These are phyloP conservation scores for Dactylellina drechsleri DNA, from an alignment of 2,329 filamentous ascomycete species.

Conservation along the genomic window DNA sequence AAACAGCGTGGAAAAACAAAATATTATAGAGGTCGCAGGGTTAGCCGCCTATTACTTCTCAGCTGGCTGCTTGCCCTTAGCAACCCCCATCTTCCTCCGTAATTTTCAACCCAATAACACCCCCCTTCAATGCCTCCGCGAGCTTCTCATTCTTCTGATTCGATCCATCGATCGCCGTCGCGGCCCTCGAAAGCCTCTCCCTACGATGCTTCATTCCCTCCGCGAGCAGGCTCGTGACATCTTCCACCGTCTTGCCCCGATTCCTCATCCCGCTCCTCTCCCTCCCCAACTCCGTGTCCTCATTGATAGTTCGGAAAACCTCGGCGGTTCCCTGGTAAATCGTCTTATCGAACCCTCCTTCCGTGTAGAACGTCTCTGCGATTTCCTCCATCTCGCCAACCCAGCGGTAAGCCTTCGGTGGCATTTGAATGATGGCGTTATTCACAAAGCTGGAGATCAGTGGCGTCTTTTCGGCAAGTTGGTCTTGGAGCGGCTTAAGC, in stretches of 20 bases:
- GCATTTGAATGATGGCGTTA: slow-evolving; percentile 69
- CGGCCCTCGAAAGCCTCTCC: slow-evolving; percentile 49
- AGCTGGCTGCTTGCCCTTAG: slow-evolving; percentile 26
- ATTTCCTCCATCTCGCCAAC: slow-evolving; percentile 82
- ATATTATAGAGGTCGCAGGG: background rate
- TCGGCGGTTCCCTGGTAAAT: slow-evolving; percentile 46
- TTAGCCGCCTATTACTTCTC: slow-evolving; percentile 9
- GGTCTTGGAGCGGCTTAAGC: slow-evolving; percentile 68
- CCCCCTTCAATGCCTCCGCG: slow-evolving; percentile 26
- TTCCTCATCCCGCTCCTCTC: slow-evolving; percentile 46
- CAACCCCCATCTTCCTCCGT: slow-evolving; percentile 24
- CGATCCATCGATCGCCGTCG: slow-evolving; percentile 25
- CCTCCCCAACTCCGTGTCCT: slow-evolving; percentile 47
- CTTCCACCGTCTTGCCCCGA: slow-evolving; percentile 52
- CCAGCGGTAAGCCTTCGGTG: slow-evolving; percentile 81
- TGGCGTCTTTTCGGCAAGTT: slow-evolving; percentile 68
- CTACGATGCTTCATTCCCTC: slow-evolving; percentile 53
- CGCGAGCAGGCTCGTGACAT: slow-evolving; percentile 50
- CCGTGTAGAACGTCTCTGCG: slow-evolving; percentile 73
- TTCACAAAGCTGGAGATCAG: slow-evolving; percentile 65
- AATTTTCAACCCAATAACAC: slow-evolving; percentile 31
- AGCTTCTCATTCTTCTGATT: slow-evolving; percentile 25
- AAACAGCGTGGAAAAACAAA: slow-evolving; percentile 5
- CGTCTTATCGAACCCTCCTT: slow-evolving; percentile 62
- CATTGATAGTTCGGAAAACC: slow-evolving; percentile 53